Evolutionary conservation across 208 protist species (phyloP).

Genomic region (Acanthamoeba sp.): DNA sequence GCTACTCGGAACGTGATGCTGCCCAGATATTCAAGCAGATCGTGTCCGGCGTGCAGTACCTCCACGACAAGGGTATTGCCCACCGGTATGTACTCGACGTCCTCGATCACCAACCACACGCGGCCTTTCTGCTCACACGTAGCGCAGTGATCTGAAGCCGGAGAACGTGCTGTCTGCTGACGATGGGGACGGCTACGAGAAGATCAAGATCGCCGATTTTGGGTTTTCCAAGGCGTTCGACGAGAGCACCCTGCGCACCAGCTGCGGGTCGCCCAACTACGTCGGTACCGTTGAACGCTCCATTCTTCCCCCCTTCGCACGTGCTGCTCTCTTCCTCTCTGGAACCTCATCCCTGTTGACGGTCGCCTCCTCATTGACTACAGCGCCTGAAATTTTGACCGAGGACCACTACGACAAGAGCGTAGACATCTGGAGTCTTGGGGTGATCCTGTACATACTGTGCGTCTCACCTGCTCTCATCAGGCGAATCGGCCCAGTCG

Average conservation of each 20-base stretch:
- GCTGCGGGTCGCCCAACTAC: conserved; percentile 60
- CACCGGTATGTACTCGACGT: conserved; percentile 82
- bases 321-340: background rate
- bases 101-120: background rate
- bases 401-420: conserved; percentile 67
- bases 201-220: conserved; percentile 76
- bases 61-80: conserved; percentile 85
- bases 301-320: background rate
- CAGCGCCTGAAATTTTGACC: conserved; percentile 67
- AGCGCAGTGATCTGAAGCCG: conserved; percentile 30
- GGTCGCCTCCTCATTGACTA: no score
- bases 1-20: conserved; percentile 44
- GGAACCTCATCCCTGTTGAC: background rate
- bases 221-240: conserved; percentile 66
- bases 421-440: conserved; percentile 61
- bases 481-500: no score
- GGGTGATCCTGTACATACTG: background rate
- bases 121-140: background rate
- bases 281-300: background rate
- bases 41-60: conserved; percentile 83
- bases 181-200: background rate
- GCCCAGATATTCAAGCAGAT: conserved; percentile 84
- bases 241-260: conserved; percentile 45
- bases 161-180: conserved; percentile 60
- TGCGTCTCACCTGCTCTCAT: background rate